Evolutionary conservation across 2,329 filamentous ascomycete genomes (phyloP), one percentile per base, ranked within the genome.

Genomic region (Nothopassalora personata): DNA sequence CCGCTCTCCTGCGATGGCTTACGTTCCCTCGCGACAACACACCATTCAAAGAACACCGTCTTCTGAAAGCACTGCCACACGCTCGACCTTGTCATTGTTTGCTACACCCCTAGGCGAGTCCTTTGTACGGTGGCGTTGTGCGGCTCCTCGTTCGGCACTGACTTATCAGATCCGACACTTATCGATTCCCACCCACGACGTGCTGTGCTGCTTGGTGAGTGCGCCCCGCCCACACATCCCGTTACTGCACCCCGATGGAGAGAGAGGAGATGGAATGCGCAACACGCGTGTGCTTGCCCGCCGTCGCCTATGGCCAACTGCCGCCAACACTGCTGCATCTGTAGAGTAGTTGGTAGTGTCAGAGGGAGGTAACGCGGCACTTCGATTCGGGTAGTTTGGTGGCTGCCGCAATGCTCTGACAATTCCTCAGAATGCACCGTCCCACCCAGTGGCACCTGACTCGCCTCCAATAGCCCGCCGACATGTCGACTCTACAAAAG

Each of bases 401-500:
- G n/a, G 4, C n/a, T 51, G 4, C 49, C 30, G 30, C 49, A 60
- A 57, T 54, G 54, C 28, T 53, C 54, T 57, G 58, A 60, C 58
- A 54, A 55, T 54, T 60, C 23, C 58, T 60, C 30, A 60, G 54
- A 10, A 57, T 53, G 55, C 19, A 43, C 55, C 30, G 33, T 52
- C 49, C 34, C 34, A 57, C 55, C 47, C 23, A 19, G 51, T 46
- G 33, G 28, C 34, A 33, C 57, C 46, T 28, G n/a, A 31, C 9
- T 33, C 51, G 43, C 18, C 34, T n/a, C 28, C 9, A 45, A 18
- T 19, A 46, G 15, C n/a, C 30, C 28, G 18, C 39, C 58, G 53
- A 58, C 58, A 66, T 66, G 64, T 62, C 64, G 33, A 58, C 61
- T 50, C 50, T 59, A 62, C 53, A 54, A 53, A 54, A 60, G 47